Evolutionary conservation across 176 grass and related monocot genomes (phyloP).

Genomic region (Carex myosuroides): DNA sequence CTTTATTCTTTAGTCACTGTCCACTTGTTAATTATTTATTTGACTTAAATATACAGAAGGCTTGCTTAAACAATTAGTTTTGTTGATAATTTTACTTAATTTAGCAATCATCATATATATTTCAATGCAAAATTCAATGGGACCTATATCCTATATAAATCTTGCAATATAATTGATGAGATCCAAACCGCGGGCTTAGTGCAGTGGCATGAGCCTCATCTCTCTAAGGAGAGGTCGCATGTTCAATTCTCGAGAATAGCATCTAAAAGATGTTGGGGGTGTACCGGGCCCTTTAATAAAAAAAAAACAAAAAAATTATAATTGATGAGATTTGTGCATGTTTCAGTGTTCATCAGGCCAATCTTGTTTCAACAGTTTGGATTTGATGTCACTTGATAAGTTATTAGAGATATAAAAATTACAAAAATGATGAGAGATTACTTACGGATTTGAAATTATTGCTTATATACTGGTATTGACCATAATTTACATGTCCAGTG

Average conservation of each 20-base stretch:
- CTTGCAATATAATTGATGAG: not conserved
- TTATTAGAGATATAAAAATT: not conserved
- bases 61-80: not conserved
- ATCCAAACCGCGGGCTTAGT: not conserved
- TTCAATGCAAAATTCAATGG: not conserved
- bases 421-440: not conserved
- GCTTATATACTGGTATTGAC: not conserved
- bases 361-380: not conserved
- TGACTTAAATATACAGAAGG: not conserved
- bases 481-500: not conserved
- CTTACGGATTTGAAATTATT: not conserved
- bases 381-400: not conserved
- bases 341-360: not conserved
- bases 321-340: not conserved
- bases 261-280: no score
- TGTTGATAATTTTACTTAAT: not conserved
- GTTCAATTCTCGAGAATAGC: no score
- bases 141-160: not conserved
- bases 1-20: not conserved
- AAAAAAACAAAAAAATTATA: not conserved
- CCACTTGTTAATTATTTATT: not conserved
- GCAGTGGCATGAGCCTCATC: no score
- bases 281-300: no score
- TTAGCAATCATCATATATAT: not conserved
- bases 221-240: no score